Evolutionary conservation across 805 yeast species (phyloP), one percentile per base, ranked within the genome.

Genomic region (Blastobotrys mokoenaii): DNA sequence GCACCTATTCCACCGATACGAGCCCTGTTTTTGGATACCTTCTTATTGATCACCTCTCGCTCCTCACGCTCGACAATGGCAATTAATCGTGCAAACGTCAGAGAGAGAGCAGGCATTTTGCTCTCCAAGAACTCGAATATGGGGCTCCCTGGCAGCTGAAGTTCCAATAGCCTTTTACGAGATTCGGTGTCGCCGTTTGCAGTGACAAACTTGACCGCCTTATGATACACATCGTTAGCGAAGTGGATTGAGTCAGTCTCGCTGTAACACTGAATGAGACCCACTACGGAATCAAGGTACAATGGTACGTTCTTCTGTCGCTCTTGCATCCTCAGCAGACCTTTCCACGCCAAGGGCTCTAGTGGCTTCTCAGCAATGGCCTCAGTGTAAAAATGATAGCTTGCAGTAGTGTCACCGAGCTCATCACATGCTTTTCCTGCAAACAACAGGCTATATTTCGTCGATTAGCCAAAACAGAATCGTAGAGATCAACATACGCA

Each of bases 271-370:
- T 47, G 32, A 9, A 59, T 39, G 39, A 57, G 39, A 7, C 49
- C 51, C 16, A 47, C 47, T 3, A 51, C 35, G 1, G 57, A 47
- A 1, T 54, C 51, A 9, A 64, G 44, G 38, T 53, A 53, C 9
- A 43, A 47, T 3, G 33, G 18, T 15, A 46, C 47, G 18, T 57
- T 49, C 11, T 54, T 50, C n/a, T 32, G 41, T 9, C 44, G 47
- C 14, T 54, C 55, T 37, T 56, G 53, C 3, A 60, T 42, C 9
- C 50, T 45, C 33, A 79, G 64, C 48, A 81, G 69, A 1, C 97
- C 97, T 56, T 84, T 86, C 94, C 93, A 89, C 0, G 88, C 94
- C 20, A 75, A 60, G 1, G 78, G 51, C 42, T 80, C 76, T 49
- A 57, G 30, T 51, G 65, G 40, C 64, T 58, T 22, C 72, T 63